A percentile compares a stretch with the other conserved stretches of the same genome.
Evolutionary conservation across 2,329 filamentous ascomycete genomes (phyloP).

Genomic region (Exophiala phaeomuriformis): DNA sequence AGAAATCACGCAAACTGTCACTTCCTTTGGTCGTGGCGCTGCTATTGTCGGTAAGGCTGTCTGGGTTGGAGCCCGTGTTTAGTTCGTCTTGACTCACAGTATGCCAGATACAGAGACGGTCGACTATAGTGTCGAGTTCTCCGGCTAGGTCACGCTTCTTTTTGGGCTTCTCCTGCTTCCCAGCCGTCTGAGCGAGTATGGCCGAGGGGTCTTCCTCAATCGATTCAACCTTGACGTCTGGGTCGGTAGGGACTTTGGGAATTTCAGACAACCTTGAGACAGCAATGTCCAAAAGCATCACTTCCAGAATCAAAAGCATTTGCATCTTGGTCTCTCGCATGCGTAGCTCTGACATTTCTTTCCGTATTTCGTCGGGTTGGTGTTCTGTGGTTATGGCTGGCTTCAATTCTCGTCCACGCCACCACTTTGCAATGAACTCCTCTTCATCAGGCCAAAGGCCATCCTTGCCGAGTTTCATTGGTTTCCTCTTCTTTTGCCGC

Average conservation of each 20-base stretch:
- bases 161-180: slow-evolving; percentile 28
- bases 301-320: slow-evolving; percentile 44
- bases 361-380: slow-evolving; percentile 29
- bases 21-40: slow-evolving; percentile 28
- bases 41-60: slow-evolving; percentile 7
- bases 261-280: slow-evolving; percentile 7
- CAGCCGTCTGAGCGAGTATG: slow-evolving; percentile 17
- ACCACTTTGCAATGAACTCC: slow-evolving; percentile 40
- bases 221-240: slow-evolving; percentile 37
- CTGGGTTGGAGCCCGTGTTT: slow-evolving; percentile 26
- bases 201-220: slow-evolving; percentile 20
- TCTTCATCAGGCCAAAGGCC: slow-evolving; percentile 43
- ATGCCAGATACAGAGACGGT: slow-evolving; percentile 47
- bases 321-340: slow-evolving; percentile 45
- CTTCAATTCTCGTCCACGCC: slow-evolving; percentile 34
- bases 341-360: slow-evolving; percentile 39
- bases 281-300: slow-evolving; percentile 37
- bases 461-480: slow-evolving; percentile 40
- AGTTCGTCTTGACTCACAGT: slow-evolving; percentile 39
- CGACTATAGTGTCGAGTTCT: slow-evolving; percentile 42
- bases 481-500: slow-evolving; percentile 23
- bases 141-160: slow-evolving; percentile 39
- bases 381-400: not conserved
- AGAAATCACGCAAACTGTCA: slow-evolving; percentile 44
- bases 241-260: slow-evolving; percentile 33